A percentile compares a stretch with the other conserved stretches of the same genome.
Conservation (phyloP, 2,329 filamentous ascomycete species). For the Neurospora sp. region DNA sequence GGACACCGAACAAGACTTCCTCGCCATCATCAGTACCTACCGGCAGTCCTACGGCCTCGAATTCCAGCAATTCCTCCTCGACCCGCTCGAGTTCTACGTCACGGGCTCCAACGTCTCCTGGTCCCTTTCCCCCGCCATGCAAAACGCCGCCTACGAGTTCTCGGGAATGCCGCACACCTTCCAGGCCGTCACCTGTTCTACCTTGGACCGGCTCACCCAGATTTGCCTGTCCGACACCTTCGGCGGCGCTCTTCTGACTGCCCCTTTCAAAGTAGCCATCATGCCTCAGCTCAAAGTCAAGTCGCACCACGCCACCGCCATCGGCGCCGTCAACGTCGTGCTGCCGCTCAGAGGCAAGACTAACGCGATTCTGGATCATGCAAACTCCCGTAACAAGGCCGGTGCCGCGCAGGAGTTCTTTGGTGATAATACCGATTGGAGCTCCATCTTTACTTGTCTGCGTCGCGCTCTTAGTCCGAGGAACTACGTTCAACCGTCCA, state of each 20-base stretch:
- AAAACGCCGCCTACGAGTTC: conserved; percentile 55
- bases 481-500: conserved; percentile 45
- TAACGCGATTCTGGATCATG: conserved; percentile 41
- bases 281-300: conserved; percentile 55
- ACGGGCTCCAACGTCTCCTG: conserved; percentile 59
- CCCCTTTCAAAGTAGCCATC: conserved; percentile 63
- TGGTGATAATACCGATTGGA: conserved; percentile 39
- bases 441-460: conserved; percentile 43
- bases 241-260: conserved; percentile 57
- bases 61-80: conserved; percentile 51
- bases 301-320: conserved; percentile 58
- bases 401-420: conserved; percentile 55
- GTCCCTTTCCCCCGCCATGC: conserved; percentile 64
- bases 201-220: conserved; percentile 50
- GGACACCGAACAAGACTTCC: conserved; percentile 30
- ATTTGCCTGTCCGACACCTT: conserved; percentile 52
- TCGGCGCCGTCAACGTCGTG: conserved; percentile 64
- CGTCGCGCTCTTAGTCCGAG: conserved; percentile 60
- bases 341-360: conserved; percentile 51
- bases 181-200: conserved; percentile 47
- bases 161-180: conserved; percentile 61
- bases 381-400: conserved; percentile 48
- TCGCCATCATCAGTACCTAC: conserved; percentile 42
- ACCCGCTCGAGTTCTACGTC: conserved; percentile 59
- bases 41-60: conserved; percentile 47